Base-by-base conservation (phyloP, 2,329 filamentous ascomycete genomes). In the Pyricularia sp. region DNA sequence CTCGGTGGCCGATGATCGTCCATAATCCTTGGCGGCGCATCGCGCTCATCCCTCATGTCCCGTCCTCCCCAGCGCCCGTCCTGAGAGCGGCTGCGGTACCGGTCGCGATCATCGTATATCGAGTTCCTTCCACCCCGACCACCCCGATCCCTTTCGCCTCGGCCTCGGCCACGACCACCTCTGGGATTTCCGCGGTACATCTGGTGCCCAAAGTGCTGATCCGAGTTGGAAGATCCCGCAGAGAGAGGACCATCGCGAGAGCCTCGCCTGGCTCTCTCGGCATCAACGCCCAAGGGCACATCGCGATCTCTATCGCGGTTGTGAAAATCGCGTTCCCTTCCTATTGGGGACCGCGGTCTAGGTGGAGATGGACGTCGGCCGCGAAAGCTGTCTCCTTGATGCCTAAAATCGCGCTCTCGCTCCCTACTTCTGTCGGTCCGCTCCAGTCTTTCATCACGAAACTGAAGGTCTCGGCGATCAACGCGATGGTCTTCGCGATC, bases 181-280 rank as follows among this genome's bases (percentile, higher is more conserved):
- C 79, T 76, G 70, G 86, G 86, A 6, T 85, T 84, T 25, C 88
- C 85, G 12, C 85, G 84, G 68, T 84, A 83, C 10, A 84, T 82
- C 11, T 82, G 81, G 10, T 82, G 78, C 23, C 82, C 84, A 69
- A 90, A 89, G 0, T 85, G 83, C 14, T 86, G 84, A 71, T 93
- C 91, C 0, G 90, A 91, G 26, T 87, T 88, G 11, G 87, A 88
- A 3, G 91, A 92, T 4, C 89, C 89, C 23, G 89, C 90, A 1
- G 90, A 91, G 26, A 88, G 85, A 12, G 91, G 90, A 0, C 90
- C 91, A 73, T 94, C 91, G 74, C 91, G 84, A 10, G 90, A 92
- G 20, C 85, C 88, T 65, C 90, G 84, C 68, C 90, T 83, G 23
- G 88, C 86, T 69, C 91, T 85, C 69, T 89, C 88, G 9, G 88